These are phyloP conservation scores for Camellia oleifera DNA, from an alignment of 179 eudicot genomes.

Conservation along the genomic window DNA sequence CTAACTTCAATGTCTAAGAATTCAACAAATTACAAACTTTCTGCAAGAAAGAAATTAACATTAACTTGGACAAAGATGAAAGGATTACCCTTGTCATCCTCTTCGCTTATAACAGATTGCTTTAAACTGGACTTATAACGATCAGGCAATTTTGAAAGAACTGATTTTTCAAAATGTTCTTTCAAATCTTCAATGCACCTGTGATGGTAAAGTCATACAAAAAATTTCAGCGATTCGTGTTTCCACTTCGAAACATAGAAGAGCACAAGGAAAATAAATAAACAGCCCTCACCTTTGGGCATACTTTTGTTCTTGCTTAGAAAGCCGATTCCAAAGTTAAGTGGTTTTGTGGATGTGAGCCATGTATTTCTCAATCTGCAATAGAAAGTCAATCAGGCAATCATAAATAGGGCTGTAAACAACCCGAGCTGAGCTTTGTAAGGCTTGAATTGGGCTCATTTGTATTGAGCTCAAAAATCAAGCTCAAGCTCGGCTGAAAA, in stretches of 20 bases:
- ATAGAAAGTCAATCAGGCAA: not conserved
- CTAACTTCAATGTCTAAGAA: not conserved
- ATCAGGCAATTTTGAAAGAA: conserved; percentile 69
- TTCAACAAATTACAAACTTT: too few species aligned
- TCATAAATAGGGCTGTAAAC: too few species aligned
- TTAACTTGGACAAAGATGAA: not conserved
- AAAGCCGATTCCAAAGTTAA: conserved; percentile 73
- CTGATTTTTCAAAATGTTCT: conserved; percentile 63
- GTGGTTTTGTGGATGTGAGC: conserved; percentile 62
- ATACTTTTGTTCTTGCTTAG: conserved; percentile 71
- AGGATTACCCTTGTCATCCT: conserved; percentile 83
- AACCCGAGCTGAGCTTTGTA: too few species aligned
- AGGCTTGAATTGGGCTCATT: too few species aligned
- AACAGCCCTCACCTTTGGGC: conserved; percentile 44
- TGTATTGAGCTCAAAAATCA: too few species aligned
- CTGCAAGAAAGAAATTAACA: not conserved
- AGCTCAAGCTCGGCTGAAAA: too few species aligned
- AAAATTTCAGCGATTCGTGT: not conserved
- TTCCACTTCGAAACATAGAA: not conserved
- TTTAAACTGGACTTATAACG: conserved; percentile 80
- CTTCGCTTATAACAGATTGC: conserved; percentile 86
- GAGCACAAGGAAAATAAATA: not conserved
- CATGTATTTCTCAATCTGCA: conserved; percentile 80
- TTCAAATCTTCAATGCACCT: conserved; percentile 64
- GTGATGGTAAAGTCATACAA: conserved; percentile 15